These are phyloP conservation scores for Eucalyptus lansdowneana DNA, from an alignment of 345 rosid species.

Conservation along the genomic window DNA sequence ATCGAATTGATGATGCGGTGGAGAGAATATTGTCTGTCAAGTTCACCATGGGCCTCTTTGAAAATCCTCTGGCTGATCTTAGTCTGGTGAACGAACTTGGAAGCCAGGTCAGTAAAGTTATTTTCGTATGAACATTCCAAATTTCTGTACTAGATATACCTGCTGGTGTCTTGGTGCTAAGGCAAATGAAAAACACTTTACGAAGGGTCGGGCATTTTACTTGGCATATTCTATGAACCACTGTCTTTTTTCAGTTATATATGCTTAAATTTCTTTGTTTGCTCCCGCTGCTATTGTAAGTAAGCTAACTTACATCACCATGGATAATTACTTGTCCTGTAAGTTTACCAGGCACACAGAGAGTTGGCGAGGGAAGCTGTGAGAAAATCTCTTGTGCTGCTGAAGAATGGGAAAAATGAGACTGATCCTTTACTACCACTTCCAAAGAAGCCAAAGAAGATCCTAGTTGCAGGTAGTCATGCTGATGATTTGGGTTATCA, in stretches of 20 bases:
- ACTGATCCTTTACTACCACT: conserved; percentile 69
- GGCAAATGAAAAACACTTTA: neutral
- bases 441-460: conserved; percentile 57
- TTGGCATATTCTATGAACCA: neutral
- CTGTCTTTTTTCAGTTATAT: neutral
- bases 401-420: conserved; percentile 67
- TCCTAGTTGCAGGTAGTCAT: conserved; percentile 82
- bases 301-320: neutral
- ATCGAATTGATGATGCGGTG: conserved; percentile 90
- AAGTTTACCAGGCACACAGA: conserved; percentile 57
- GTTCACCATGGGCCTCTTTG: conserved; percentile 87
- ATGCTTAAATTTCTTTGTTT: neutral
- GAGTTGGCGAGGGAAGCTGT: conserved; percentile 96
- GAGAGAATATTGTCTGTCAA: conserved; percentile 69
- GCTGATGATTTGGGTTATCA: conserved; percentile 96
- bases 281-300: neutral
- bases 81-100: conserved; percentile 72
- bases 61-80: conserved; percentile 77
- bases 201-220: neutral
- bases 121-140: neutral
- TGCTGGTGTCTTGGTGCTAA: neutral
- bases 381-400: conserved; percentile 85
- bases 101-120: conserved; percentile 45
- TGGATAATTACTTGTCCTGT: neutral
- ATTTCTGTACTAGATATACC: neutral